Base-by-base conservation (phyloP, 495 filamentous ascomycete species). In the Xylaria flabelliformis region DNA sequence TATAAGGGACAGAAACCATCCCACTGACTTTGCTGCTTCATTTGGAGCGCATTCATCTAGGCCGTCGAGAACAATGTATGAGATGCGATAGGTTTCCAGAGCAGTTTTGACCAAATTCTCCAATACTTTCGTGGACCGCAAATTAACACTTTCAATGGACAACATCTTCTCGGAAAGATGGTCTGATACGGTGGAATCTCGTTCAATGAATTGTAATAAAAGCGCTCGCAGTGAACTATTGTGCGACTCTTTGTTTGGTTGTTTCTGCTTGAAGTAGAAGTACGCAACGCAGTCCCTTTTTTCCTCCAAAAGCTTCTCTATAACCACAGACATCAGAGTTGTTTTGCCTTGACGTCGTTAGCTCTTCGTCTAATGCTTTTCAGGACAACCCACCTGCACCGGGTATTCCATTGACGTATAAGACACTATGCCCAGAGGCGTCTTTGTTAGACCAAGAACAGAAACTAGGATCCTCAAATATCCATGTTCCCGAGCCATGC, bases 201-300 rank as follows among this genome's bases (percentile, higher is more conserved):
- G 63, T 4, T 72, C 62, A 19, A 61, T 26, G 7, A 72, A 50
- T n/a, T 72, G 70, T 12, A n/a, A 50, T 39, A 72, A 29, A 17
- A 72, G 39, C 3, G 70, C 70, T 72, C 70, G 63, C 2, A 72
- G 70, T 42, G 66, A 21, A 51, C 41, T 46, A n/a, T 67, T 67
- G 36, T 66, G 34, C 15, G 63, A 67, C 8, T 15, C 39, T 32
- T 72, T 72, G 15, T 56, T 44, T 13, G 21, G 48, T n/a, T 72
- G 29, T 9, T 46, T 66, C 13, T 67, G 70, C 63, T 72, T 72
- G 63, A 72, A 72, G 51, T 72, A 72, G 46, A 72, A 72, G 26
- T 66, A 72, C 21, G 63, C 50, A 15, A 65, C 21, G 21, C 36
- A 29, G 24, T 34, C 12, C 34, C 19, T 67, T 15, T 39, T 46